Conservation (phyloP, 208 protist genomes). For the Trichomonas gallinae region DNA sequence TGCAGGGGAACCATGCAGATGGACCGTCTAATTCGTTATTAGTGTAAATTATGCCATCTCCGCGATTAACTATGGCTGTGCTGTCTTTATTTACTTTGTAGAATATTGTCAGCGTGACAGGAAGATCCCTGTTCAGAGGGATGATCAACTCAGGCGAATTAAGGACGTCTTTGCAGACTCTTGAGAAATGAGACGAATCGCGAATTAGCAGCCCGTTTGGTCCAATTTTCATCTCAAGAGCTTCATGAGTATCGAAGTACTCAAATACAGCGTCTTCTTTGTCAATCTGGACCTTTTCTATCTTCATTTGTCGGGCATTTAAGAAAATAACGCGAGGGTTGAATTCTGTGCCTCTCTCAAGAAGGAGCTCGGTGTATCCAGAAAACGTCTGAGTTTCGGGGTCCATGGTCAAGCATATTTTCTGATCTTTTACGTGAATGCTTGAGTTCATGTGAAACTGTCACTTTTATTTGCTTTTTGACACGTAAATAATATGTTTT, state of each 20-base stretch:
- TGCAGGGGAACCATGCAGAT: conserved; percentile 8
- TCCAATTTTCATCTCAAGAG: neutral
- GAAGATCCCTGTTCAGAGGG: neutral
- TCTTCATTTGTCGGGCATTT: neutral
- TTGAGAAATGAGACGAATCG: neutral
- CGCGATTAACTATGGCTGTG: neutral
- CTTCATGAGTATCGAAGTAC: neutral
- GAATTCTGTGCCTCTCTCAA: neutral
- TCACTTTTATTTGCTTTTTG: no score
- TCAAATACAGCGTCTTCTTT: neutral
- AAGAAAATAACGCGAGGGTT: neutral
- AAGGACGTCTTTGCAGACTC: neutral
- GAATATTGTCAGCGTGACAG: neutral
- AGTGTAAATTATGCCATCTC: neutral
- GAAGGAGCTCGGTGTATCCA: neutral
- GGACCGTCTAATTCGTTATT: neutral
- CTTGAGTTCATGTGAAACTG: neutral
- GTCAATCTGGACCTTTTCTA: neutral
- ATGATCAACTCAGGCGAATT: neutral
- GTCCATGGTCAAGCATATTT: neutral
- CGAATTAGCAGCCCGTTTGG: neutral
- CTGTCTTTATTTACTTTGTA: neutral
- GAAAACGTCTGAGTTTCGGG: neutral
- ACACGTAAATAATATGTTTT: no score
- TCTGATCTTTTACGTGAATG: neutral